Evolutionary conservation across 106 monocot genomes (phyloP), one percentile per base, ranked within the genome.

Genomic region (Vanilla planifolia): DNA sequence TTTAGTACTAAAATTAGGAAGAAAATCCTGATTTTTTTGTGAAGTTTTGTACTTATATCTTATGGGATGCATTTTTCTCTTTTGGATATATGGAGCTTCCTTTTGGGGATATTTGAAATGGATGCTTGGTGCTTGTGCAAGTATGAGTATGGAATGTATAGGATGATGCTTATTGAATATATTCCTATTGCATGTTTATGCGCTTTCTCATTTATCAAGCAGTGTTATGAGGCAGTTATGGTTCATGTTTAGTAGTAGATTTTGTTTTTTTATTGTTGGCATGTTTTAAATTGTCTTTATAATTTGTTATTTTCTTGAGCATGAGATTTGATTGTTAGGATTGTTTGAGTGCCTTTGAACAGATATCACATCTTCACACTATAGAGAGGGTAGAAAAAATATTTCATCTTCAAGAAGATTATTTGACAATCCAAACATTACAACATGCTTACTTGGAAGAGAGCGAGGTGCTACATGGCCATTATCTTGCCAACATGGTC

Each of bases 381-480:
- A 27, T n/a, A 30, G 10, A 30, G 53, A 53, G 17, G 30, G 9
- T n/a, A 53, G 53, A 53, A 28, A 53, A 53, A 30, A 40, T 32
- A 51, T 59, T 37, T 60, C 58, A 58, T 62, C 44, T 32, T 51
- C 26, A 20, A 37, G 39, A 24, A 34, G 27, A 62, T 27, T 45
- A 44, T 60, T 35, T 13, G 37, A 33, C 35, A 59, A 51, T 21
- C 73, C 73, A 61, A 89, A 76, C 24, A 81, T 89, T 55, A 8
- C 68, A 3, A 67, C 27, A n/a, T 85, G 80, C 58, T 67, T 89
- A 19, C 69, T 81, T 45, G 81, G 89, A 25, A 74, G 84, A 52
- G 89, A 89, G 51, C 55, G 36, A 60, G 89, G 85, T 70, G 19
- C 22, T 47, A 72, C 62, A 61, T 81, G 84, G 78, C 72, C 61